Evolutionary conservation across 371 early-diverging fungal genomes (phyloP).

Genomic region (Funneliformis caledonium): DNA sequence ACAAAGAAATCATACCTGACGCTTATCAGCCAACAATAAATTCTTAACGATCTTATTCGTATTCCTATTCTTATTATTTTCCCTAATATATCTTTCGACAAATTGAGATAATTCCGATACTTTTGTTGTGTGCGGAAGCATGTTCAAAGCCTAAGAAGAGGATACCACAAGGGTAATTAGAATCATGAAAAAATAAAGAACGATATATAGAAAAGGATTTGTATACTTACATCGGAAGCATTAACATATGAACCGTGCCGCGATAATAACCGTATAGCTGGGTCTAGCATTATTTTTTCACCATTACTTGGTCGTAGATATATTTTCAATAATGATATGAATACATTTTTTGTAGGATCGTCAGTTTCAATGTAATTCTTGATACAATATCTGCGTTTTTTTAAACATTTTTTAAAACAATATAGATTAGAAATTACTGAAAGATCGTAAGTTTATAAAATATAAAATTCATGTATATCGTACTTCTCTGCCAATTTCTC

Average conservation of each 20-base stretch:
- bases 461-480: conserved; percentile 24
- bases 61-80: conserved; percentile 65
- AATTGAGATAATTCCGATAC: conserved; percentile 65
- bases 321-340: conserved; percentile 66
- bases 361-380: conserved; percentile 63
- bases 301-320: conserved; percentile 61
- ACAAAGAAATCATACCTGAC: conserved; percentile 56
- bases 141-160: conserved; percentile 47
- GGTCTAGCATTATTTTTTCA: conserved; percentile 61
- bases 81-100: conserved; percentile 72
- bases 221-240: conserved; percentile 52
- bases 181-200: neutral
- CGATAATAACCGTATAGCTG: conserved; percentile 65
- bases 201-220: neutral
- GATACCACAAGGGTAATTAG: too few species aligned
- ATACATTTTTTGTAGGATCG: conserved; percentile 64
- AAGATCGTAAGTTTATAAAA: neutral
- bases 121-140: conserved; percentile 61
- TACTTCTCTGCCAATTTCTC: conserved; percentile 81
- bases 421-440: neutral
- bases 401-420: neutral
- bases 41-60: conserved; percentile 73
- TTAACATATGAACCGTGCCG: conserved; percentile 76
- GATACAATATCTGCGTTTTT: conserved; percentile 67
- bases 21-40: conserved; percentile 68